These are phyloP conservation scores for Pascua sp. DNA, from an alignment of 1,284 basidiomycete species.

Conservation along the genomic window DNA sequence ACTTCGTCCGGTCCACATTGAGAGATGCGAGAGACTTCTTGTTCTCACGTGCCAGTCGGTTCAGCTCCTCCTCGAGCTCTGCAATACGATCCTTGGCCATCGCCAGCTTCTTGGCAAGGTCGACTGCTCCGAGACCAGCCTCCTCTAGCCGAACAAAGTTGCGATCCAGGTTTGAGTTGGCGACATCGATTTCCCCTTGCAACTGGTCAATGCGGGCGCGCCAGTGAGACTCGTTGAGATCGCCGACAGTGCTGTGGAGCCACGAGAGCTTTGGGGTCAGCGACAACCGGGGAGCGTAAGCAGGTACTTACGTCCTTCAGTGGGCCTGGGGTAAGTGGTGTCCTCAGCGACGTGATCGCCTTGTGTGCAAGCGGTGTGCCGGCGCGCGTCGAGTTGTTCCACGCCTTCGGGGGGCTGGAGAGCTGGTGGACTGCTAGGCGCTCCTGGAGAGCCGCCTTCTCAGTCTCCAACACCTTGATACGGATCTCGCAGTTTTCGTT, in stretches of 20 bases:
- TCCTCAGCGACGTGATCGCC: conserved; percentile 35
- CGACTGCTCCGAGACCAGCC: conserved; percentile 47
- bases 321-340: conserved; percentile 44
- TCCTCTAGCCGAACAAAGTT: conserved; percentile 51
- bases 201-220: conserved; percentile 49
- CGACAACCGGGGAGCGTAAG: background rate
- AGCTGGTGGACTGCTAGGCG: conserved; percentile 10
- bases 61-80: conserved; percentile 46
- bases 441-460: conserved; percentile 35
- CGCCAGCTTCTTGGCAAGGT: conserved; percentile 49
- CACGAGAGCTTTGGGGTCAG: conserved; percentile 37
- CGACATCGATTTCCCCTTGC: conserved; percentile 46
- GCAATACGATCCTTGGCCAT: conserved; percentile 41
- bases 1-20: conserved; percentile 4
- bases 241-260: conserved; percentile 42
- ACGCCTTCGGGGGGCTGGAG: conserved; percentile 1
- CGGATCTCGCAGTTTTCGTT: conserved; percentile 36
- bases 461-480: conserved; percentile 40
- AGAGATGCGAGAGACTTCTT: conserved; percentile 23
- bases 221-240: conserved; percentile 44
- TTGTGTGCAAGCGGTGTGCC: conserved; percentile 36
- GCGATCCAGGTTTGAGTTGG: conserved; percentile 51
- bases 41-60: conserved; percentile 24
- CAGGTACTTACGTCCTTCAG: conserved; percentile 38
- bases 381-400: conserved; percentile 7